These are phyloP conservation scores for Dryas integrifolia DNA, from an alignment of 331 rosid species.

Conservation along the genomic window DNA sequence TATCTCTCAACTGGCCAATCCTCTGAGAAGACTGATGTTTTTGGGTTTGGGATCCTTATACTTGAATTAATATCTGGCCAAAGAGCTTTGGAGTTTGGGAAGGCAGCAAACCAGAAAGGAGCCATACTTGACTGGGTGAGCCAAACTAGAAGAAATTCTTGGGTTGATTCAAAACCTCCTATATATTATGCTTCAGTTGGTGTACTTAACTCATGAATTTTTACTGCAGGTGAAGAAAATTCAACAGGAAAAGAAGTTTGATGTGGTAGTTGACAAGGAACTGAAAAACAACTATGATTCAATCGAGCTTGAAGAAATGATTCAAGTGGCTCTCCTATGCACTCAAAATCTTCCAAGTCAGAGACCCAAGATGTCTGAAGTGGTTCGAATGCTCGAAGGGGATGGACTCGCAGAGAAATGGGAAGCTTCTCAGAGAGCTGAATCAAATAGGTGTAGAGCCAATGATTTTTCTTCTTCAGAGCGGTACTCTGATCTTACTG, in stretches of 20 bases:
- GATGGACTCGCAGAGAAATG: conserved; percentile 97
- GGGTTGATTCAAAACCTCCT: background rate
- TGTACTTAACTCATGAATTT: background rate
- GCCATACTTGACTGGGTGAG: conserved; percentile 95
- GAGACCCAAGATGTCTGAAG: conserved; percentile 96
- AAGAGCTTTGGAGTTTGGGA: conserved; percentile 88
- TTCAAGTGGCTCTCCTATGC: conserved; percentile 83
- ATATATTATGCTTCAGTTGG: background rate
- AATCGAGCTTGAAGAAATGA: conserved; percentile 83
- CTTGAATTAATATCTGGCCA: conserved; percentile 94
- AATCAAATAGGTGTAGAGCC: conserved; percentile 68
- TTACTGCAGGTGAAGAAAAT: conserved; percentile 73
- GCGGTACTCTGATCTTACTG: conserved; percentile 89
- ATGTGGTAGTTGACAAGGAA: conserved; percentile 76
- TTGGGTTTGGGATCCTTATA: conserved; percentile 89
- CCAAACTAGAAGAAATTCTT: background rate
- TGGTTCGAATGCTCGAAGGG: conserved; percentile 96
- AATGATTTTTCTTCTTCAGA: conserved; percentile 82
- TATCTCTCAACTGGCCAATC: conserved; percentile 98
- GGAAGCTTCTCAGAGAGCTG: conserved; percentile 90
- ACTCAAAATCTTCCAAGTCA: conserved; percentile 79
- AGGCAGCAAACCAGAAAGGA: conserved; percentile 88
- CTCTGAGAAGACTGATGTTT: conserved; percentile 96
- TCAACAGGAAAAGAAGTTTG: conserved; percentile 84
- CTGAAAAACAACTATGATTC: conserved; percentile 59